Base-by-base conservation (phyloP, 2,329 filamentous ascomycete genomes). In the Aureobasidium sp. region DNA sequence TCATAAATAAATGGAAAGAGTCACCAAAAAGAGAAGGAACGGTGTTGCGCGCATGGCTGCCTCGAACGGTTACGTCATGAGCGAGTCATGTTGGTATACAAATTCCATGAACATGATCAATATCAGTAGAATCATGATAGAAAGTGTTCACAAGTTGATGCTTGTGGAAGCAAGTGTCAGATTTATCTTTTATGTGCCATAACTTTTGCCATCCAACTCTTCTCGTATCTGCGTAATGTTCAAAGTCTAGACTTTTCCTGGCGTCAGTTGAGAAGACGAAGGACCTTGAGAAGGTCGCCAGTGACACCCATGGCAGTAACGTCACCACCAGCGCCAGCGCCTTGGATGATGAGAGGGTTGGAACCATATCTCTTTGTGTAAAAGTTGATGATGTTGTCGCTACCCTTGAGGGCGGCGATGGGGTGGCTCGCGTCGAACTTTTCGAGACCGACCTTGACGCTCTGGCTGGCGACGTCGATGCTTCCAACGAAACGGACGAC, bases 361-460 rank as follows among this genome's bases (percentile, higher is more conserved):
- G 80, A 82, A 61, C 91, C 91, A 71, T 99, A 99, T 69, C 94
- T 83, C 80, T 95, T 88, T 6, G 94, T 99, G 77, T 96, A 95
- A 80, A 99, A 96, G 79, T 87, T 95, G 72, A 99, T 96, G 73
- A 99, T 95, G 79, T 99, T 99, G 73, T 97, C 94, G 74, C 92
- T 97, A 37, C 94, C 94, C 82, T 96, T 95, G 61, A 99, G 81
- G 50, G 89, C 88, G 15, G 94, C 94, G 76, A 99, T 96, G 13
- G 94, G 89, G 71, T 95, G 90, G 63, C 88, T 89, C 67, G 84
- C 84, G 66, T 95, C 91, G 67, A 80, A 80, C 76, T 88, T 89
- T 80, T 96, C 87, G 65, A 99, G 77, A 2, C 94, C 93, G 61
- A 99, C 94, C 79, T 92, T 95, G 73, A 97, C 88, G 67, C 85